Percentiles rank a stretch among this genome's conserved stretches.
phyloP scores from a whole-genome alignment of 2,329 filamentous ascomycete species.

The Delphinella strobiligena region DNA sequence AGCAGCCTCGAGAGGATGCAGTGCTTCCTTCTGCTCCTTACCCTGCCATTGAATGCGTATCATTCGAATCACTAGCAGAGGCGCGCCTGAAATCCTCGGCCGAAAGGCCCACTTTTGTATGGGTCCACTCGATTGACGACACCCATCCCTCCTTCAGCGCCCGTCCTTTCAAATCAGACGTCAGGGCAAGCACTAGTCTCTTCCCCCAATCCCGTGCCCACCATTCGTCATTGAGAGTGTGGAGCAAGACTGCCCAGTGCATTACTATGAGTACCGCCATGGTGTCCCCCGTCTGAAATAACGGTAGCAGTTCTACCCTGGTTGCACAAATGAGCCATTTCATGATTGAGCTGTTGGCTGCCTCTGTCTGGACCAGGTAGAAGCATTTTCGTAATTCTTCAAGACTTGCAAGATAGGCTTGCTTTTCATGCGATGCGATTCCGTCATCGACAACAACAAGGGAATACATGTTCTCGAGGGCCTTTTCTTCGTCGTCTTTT shows the following conservation, averaged over 20 bases:
- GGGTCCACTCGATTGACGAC: background rate
- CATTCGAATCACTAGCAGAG: too few species aligned
- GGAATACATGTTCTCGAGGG: background rate
- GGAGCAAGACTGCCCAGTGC: constrained; percentile 2
- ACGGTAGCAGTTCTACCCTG: background rate
- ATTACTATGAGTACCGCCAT: constrained; percentile 1
- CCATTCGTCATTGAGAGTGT: background rate
- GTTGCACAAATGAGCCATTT: background rate
- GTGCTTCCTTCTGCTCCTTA: too few species aligned
- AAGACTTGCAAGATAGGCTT: background rate
- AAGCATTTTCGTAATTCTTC: background rate
- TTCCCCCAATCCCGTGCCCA: constrained; percentile 4
- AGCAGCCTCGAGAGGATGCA: too few species aligned
- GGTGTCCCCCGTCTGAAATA: background rate
- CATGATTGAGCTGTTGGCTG: constrained; percentile 1
- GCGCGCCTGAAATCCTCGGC: background rate
- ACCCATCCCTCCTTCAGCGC: background rate
- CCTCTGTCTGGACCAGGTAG: background rate
- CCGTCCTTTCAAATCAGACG: background rate
- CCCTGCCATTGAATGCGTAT: too few species aligned
- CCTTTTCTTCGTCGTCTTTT: background rate
- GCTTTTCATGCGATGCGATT: background rate
- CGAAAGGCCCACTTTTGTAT: background rate
- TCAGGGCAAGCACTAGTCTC: background rate
- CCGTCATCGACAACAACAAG: too few species aligned